phyloP scores from a whole-genome alignment of 805 yeast species.

The Kodamaea restingae region DNA sequence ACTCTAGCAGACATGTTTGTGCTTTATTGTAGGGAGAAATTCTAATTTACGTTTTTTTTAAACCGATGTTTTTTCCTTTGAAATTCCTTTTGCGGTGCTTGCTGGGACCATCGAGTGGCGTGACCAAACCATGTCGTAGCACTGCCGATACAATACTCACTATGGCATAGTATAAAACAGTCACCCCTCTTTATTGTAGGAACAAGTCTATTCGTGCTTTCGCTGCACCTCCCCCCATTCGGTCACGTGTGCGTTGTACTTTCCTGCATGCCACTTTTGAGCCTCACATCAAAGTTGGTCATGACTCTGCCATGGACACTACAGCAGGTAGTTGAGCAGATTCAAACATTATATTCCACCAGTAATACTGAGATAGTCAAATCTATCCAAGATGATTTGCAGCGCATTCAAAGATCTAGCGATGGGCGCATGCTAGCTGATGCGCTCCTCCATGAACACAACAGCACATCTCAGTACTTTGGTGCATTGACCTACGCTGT shows the following conservation, averaged over 20 bases:
- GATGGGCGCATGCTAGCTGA: constrained; percentile 59
- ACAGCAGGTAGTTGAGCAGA: constrained; percentile 16
- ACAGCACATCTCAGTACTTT: constrained; percentile 58
- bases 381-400: constrained; percentile 52
- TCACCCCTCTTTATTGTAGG: too few relatives aligned
- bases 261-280: not conserved
- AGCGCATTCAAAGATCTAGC: constrained; percentile 51
- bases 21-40: not conserved
- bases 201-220: too few relatives aligned
- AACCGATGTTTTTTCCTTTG: not conserved
- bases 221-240: too few relatives aligned
- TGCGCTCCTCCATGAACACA: constrained; percentile 38
- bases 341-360: constrained; percentile 44
- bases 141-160: too few relatives aligned
- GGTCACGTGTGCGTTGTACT: not conserved
- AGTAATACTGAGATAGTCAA: constrained; percentile 36
- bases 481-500: constrained; percentile 82
- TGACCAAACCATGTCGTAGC: not conserved
- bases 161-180: too few relatives aligned
- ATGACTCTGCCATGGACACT: constrained; percentile 10
- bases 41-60: constrained; percentile 3
- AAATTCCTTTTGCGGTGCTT: too few relatives aligned
- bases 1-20: constrained; percentile 6
- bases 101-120: not conserved
- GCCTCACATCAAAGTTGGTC: not conserved